These are phyloP conservation scores for Ceratocystis variospora DNA, from an alignment of 2,329 filamentous ascomycete genomes.

Conservation along the genomic window DNA sequence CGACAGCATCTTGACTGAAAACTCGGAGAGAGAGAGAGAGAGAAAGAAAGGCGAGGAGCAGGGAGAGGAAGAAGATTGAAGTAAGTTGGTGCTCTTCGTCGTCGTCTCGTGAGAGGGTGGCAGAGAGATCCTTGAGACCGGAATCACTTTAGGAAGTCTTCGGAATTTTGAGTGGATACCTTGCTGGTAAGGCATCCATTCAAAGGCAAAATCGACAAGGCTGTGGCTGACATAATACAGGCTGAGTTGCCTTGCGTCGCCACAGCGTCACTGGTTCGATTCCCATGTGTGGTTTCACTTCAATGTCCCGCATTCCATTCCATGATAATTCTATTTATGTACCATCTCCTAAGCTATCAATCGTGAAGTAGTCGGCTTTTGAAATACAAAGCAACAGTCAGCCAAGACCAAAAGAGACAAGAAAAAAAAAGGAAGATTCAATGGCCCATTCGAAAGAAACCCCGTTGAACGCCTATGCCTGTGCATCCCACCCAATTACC, in stretches of 20 bases:
- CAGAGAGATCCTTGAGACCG: slow-evolving; percentile 15
- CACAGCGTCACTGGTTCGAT: not conserved
- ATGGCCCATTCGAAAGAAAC: not conserved
- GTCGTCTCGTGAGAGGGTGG: slow-evolving; percentile 12
- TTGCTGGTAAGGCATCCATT: slow-evolving; percentile 17
- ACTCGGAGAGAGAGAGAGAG: slow-evolving; percentile 6
- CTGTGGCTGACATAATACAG: slow-evolving; percentile 17
- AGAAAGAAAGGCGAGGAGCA: not conserved
- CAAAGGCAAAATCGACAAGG: slow-evolving; percentile 8
- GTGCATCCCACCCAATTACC: not conserved
- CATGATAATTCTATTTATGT: not conserved
- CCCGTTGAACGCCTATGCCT: slow-evolving; percentile 6
- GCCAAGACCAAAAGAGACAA: slow-evolving; percentile 4
- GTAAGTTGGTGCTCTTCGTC: slow-evolving; percentile 21
- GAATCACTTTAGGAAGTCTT: slow-evolving; percentile 17
- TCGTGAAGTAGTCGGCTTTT: not conserved
- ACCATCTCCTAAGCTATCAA: not conserved
- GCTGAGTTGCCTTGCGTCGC: no score
- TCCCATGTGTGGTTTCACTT: not conserved
- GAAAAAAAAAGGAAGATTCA: slow-evolving; percentile 8
- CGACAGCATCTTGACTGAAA: slow-evolving; percentile 37
- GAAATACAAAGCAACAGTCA: not conserved
- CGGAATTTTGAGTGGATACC: slow-evolving; percentile 19
- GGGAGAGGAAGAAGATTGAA: slow-evolving; percentile 24
- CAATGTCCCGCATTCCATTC: not conserved